Base-by-base conservation (phyloP, 192 early-diverging fungal genomes). In the Umbelopsis ramanniana region DNA sequence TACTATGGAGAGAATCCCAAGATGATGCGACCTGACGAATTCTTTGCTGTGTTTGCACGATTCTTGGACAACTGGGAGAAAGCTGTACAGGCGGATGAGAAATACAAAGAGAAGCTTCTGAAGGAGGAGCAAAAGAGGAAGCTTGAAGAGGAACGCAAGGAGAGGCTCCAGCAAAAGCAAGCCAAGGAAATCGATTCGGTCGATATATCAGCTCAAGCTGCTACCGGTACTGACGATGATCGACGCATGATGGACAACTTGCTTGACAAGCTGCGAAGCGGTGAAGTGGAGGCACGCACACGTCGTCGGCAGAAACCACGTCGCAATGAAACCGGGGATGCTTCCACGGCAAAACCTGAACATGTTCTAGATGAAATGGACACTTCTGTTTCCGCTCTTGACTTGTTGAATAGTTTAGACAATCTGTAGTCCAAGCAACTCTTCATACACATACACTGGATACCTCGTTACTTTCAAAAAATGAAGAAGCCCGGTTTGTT, bases 41-140 rank as follows among this genome's bases (percentile, higher is more conserved):
- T 94, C 75, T 94, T 94, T 81, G 87, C 90, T 52, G 82, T 90
- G 6, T 92, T 93, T 82, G 87, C 88, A 66, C 89, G 84, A 8
- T 94, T 94, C 55, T 79, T 83, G 0, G 83, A 85, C 11, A 87
- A 85, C n/a, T 94, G 90, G 70, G 85, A 87, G 73, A 67, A 67
- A 69, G 22, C 47, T 38, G 23, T 19, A 9, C 11, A 43, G 6
- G 48, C 19, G 1, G 66, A 45, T 40, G 52, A 78, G n/a, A 79
- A 84, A 38, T 78, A 82, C 57, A 79, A 76, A 43, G 73, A 63
- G 57, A 63, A 63, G 26, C 33, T 63, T 12, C 29, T 73, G 52
- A 72, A 77, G 72, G 67, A 72, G 68, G 83, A 84, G 48, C 69
- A 67, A 37, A 80, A 84, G 57, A 63, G 12, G 19, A 63, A 63